These are phyloP conservation scores for Psilocybe cubensis DNA, from an alignment of 768 basidiomycete genomes.

Conservation along the genomic window DNA sequence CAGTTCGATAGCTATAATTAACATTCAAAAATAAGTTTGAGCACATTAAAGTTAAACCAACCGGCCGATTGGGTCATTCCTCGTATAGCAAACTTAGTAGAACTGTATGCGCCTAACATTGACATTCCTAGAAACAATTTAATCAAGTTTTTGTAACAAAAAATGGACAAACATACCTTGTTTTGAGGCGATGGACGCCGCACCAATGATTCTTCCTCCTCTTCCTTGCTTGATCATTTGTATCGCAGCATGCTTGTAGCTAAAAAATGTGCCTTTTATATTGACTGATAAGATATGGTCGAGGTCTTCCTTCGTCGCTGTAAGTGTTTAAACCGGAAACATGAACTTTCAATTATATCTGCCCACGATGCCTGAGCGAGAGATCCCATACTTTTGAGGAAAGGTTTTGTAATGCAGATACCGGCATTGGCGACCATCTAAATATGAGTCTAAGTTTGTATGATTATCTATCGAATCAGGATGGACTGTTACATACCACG, in stretches of 20 bases:
- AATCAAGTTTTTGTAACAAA: too few relatives aligned
- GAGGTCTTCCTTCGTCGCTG: constrained; percentile 34
- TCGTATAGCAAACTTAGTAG: constrained; percentile 43
- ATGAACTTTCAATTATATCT: too few relatives aligned
- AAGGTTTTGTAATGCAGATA: constrained; percentile 21
- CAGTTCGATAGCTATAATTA: constrained; percentile 17
- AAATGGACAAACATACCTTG: constrained; percentile 36
- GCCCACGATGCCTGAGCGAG: too few relatives aligned
- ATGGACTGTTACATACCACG: constrained; percentile 39
- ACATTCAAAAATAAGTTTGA: neutral
- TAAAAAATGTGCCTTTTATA: constrained; percentile 38
- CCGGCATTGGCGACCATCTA: constrained; percentile 54
- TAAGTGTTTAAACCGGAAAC: too few relatives aligned
- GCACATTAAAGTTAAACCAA: constrained; percentile 6
- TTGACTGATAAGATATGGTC: constrained; percentile 37
- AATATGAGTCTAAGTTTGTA: neutral
- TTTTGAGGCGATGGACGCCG: constrained; percentile 43
- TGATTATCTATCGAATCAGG: neutral
- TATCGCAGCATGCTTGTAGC: constrained; percentile 43
- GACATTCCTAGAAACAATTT: constrained; percentile 4
- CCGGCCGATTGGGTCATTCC: constrained; percentile 43
- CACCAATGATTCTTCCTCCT: constrained; percentile 48
- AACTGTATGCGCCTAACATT: constrained; percentile 27
- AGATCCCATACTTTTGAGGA: constrained; percentile 31
- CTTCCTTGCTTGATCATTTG: constrained; percentile 47